Evolutionary conservation across 2,329 filamentous ascomycete species (phyloP), one percentile per base, ranked within the genome.

Genomic region (Xylaria sp.): DNA sequence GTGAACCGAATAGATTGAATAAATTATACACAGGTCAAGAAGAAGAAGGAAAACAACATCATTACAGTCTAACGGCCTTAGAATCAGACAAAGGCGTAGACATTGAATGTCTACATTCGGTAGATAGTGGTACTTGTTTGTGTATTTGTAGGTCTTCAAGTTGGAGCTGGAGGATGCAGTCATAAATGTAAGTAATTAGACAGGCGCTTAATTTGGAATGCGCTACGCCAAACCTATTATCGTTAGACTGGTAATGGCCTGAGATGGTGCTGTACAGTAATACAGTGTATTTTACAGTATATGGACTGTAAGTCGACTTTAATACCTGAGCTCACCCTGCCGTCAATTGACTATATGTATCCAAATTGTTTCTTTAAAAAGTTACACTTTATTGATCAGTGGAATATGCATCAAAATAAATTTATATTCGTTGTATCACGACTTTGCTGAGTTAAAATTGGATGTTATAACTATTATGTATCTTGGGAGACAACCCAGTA

Each of bases 1-100:
- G 32, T 36, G 21, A 24, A 19, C 8, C 7, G 12, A 61, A 58
- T 12, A 19, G 32, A 47, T 8, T 34, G 45, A 61, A 4, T 51
- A 39, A 39, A 30, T 58, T 56, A 65, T 57, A 54, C 19, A 14
- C 21, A n/a, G 5, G 34, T 11, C 6, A 19, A 8, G 39, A 19
- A 21, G 39, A 19, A 21, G 17, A 54, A 50, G 36, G 21, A 54
- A 47, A 63, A 21, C 42, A 53, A 9, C 69, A 70, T 70, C 30
- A 65, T 65, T 58, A 30, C 21, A 55, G 30, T 32, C 34, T 7
- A 32, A n/a, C 11, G 27, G 42, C 42, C 19, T 34, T 24, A 39
- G 12, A 7, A 51, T 51, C 9, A 30, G 48, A 51, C 48, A 51
- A 51, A 24, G 48, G 19, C 48, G 48, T 51, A 51, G 48, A 30